Evolutionary conservation across 2,329 filamentous ascomycete genomes (phyloP).

Genomic region (Pseudogymnoascus sp.): DNA sequence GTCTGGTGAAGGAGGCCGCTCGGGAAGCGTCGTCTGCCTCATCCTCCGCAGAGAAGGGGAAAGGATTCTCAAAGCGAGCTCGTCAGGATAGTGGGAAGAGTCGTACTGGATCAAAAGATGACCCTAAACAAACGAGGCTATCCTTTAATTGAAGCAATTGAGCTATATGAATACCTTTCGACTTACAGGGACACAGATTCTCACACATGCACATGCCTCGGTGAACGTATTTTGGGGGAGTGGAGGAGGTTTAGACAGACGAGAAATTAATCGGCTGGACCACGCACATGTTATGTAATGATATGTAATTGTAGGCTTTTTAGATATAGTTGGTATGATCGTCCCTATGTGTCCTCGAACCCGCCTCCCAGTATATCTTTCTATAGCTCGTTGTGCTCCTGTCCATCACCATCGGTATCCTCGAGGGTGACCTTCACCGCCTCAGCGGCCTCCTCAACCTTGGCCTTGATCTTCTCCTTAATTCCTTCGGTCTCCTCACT

Average conservation of each 20-base stretch:
- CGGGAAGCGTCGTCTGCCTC: conserved; percentile 36
- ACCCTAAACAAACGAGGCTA: neutral
- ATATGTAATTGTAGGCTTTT: neutral
- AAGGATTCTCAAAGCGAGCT: neutral
- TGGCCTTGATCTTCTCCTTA: conserved; percentile 37
- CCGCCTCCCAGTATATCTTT: neutral
- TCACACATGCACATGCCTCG: neutral
- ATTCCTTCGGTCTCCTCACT: conserved; percentile 33
- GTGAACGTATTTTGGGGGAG: neutral
- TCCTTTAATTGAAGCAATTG: neutral
- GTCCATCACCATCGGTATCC: conserved; percentile 46
- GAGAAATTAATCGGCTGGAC: neutral
- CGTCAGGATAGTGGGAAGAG: neutral
- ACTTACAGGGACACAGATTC: neutral
- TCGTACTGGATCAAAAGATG: neutral
- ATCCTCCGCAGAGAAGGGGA: neutral
- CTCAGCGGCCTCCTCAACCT: conserved; percentile 45
- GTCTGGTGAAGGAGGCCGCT: conserved; percentile 56
- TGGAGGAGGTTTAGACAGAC: neutral
- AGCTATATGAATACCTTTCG: neutral
- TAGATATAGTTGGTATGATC: neutral
- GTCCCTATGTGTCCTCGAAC: neutral
- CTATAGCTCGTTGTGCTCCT: conserved; percentile 55
- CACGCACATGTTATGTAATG: neutral
- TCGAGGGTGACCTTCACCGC: conserved; percentile 44